These are phyloP conservation scores for Cordyceps militaris DNA, from an alignment of 2,329 filamentous ascomycete species.

Conservation along the genomic window DNA sequence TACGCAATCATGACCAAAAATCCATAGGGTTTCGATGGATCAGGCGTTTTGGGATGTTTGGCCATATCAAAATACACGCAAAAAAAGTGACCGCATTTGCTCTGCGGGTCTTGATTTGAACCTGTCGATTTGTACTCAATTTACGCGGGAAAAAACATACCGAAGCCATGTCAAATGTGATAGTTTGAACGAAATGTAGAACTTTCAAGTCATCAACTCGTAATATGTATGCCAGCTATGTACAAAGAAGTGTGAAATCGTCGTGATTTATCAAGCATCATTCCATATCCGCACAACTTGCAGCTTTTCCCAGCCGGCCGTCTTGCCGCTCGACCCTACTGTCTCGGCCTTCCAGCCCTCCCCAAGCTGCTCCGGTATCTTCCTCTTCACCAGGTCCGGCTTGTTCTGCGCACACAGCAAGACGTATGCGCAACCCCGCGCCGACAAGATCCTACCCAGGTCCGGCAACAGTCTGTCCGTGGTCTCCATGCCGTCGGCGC, in stretches of 20 bases:
- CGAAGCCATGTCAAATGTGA: background rate
- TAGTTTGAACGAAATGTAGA: background rate
- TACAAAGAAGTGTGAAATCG: background rate
- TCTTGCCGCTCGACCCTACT: conserved; percentile 75
- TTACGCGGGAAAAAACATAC: background rate
- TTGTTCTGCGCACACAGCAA: conserved; percentile 86
- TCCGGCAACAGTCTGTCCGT: conserved; percentile 70
- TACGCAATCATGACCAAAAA: conserved; percentile 7
- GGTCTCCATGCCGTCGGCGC: conserved; percentile 86
- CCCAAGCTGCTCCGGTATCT: conserved; percentile 46
- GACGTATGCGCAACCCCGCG: conserved; percentile 76
- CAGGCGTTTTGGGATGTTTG: conserved; percentile 13
- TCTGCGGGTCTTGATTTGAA: background rate
- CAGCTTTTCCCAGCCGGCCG: conserved; percentile 91
- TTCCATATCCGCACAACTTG: conserved; percentile 83
- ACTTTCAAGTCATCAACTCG: conserved; percentile 1
- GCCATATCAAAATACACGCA: conserved; percentile 8
- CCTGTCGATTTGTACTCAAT: background rate
- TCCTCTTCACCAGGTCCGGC: conserved; percentile 63
- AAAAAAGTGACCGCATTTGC: conserved; percentile 4
- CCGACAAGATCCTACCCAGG: conserved; percentile 57
- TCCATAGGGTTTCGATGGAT: conserved; percentile 4
- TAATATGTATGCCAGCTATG: conserved; percentile 5
- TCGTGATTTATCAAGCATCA: conserved; percentile 21
- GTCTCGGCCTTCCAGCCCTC: conserved; percentile 64